Evolutionary conservation across 345 rosid species (phyloP).

Genomic region (Salix caprea): DNA sequence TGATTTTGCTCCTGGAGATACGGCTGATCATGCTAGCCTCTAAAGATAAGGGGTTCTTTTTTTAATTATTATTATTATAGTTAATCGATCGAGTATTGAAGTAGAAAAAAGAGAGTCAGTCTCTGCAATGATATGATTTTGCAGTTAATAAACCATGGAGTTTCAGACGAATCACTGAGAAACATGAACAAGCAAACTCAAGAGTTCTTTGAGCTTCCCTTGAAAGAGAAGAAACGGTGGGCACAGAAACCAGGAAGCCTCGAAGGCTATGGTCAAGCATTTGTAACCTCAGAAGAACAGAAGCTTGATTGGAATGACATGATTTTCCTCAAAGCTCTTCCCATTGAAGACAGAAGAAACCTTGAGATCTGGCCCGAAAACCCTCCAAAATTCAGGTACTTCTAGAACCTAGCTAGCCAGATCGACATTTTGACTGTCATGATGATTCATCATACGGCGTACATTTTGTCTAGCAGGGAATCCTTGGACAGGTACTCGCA

Average conservation of each 20-base stretch:
- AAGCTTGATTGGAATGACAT: slow-evolving; percentile 34
- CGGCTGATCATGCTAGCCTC: too few relatives aligned
- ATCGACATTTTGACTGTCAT: too few relatives aligned
- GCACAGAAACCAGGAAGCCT: slow-evolving; percentile 27
- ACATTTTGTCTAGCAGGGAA: slow-evolving; percentile 4
- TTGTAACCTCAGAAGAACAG: slow-evolving; percentile 29
- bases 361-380: slow-evolving; percentile 23
- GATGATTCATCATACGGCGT: too few relatives aligned
- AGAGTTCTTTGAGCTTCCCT: slow-evolving; percentile 19
- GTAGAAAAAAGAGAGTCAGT: too few relatives aligned
- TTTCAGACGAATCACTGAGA: neutral
- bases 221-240: slow-evolving; percentile 13
- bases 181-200: slow-evolving; percentile 2
- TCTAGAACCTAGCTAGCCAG: too few relatives aligned
- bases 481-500: slow-evolving; percentile 17
- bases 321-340: slow-evolving; percentile 29
- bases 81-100: too few relatives aligned
- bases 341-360: slow-evolving; percentile 23
- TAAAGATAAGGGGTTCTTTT: too few relatives aligned
- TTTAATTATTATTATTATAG: too few relatives aligned
- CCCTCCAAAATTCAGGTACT: slow-evolving; percentile 18
- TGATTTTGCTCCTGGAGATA: too few relatives aligned
- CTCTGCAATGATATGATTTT: neutral
- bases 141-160: slow-evolving; percentile 11
- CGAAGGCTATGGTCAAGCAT: slow-evolving; percentile 29